Evolutionary conservation across 805 yeast genomes (phyloP).

Genomic region (Suhomyces sp.): DNA sequence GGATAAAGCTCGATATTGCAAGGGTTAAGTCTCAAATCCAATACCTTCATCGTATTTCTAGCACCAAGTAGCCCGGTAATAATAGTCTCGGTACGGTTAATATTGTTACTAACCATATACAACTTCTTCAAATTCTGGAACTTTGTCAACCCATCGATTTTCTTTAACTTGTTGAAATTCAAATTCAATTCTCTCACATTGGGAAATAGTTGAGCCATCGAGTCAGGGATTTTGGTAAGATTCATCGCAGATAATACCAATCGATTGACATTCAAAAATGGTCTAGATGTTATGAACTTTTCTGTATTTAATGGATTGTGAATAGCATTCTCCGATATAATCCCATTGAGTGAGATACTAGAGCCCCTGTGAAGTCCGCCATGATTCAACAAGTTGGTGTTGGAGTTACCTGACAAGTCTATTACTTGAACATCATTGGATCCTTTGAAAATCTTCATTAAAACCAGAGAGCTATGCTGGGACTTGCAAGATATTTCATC

Average conservation of each 20-base stretch:
- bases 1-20: slow-evolving; percentile 49
- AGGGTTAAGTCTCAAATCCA: slow-evolving; percentile 53
- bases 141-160: slow-evolving; percentile 32
- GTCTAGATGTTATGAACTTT: slow-evolving; percentile 4
- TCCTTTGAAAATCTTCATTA: slow-evolving; percentile 1
- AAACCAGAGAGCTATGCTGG: slow-evolving; percentile 16
- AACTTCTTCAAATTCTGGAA: slow-evolving; percentile 39
- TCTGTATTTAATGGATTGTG: slow-evolving; percentile 2
- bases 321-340: slow-evolving; percentile 1
- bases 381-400: slow-evolving; percentile 13
- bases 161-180: slow-evolving; percentile 46
- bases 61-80: slow-evolving; percentile 30
- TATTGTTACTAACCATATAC: slow-evolving; percentile 46
- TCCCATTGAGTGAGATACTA: no score
- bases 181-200: slow-evolving; percentile 48
- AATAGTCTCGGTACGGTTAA: slow-evolving; percentile 33
- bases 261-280: slow-evolving; percentile 36
- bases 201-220: slow-evolving; percentile 43
- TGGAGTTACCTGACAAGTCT: slow-evolving; percentile 42
- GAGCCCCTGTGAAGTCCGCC: no score
- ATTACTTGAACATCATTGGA: slow-evolving; percentile 27
- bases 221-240: slow-evolving; percentile 36
- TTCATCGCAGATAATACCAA: slow-evolving; percentile 50
- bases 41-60: slow-evolving; percentile 32
- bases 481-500: slow-evolving; percentile 47